A percentile compares a stretch with the other conserved stretches of the same genome.
Conservation (phyloP, 2,329 filamentous ascomycete species). For the Stemphylium lycopersici region DNA sequence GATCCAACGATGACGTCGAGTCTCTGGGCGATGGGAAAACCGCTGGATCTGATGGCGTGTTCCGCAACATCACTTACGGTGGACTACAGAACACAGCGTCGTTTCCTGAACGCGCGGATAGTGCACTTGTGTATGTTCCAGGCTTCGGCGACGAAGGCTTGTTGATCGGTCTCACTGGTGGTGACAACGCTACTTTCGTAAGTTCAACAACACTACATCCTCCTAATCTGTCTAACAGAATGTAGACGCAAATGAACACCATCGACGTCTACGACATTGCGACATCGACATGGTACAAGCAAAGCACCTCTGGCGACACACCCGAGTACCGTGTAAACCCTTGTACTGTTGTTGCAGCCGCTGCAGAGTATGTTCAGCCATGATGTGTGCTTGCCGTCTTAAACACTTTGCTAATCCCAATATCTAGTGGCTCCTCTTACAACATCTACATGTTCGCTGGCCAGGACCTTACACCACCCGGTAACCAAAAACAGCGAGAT, state of each 20-base stretch:
- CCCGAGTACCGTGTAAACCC: slow-evolving; percentile 67
- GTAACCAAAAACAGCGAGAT: slow-evolving; percentile 64
- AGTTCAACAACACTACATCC: slow-evolving; percentile 26
- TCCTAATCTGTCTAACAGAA: slow-evolving; percentile 10
- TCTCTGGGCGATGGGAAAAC: slow-evolving; percentile 59
- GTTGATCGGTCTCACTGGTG: slow-evolving; percentile 78
- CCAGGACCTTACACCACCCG: slow-evolving; percentile 71
- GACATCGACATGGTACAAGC: slow-evolving; percentile 73
- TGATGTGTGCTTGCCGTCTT: not conserved
- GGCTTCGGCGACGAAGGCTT: slow-evolving; percentile 78
- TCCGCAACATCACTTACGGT: slow-evolving; percentile 75
- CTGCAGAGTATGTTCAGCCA: slow-evolving; percentile 60
- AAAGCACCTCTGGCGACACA: slow-evolving; percentile 66
- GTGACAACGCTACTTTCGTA: slow-evolving; percentile 70
- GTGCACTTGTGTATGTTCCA: slow-evolving; percentile 75
- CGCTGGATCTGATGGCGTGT: slow-evolving; percentile 67
- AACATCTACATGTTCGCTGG: slow-evolving; percentile 81
- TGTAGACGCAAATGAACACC: slow-evolving; percentile 68
- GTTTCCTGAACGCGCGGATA: slow-evolving; percentile 77
- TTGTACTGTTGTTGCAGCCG: slow-evolving; percentile 75
- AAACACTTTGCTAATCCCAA: slow-evolving; percentile 10
- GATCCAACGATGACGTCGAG: slow-evolving; percentile 66
- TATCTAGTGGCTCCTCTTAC: slow-evolving; percentile 68
- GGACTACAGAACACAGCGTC: slow-evolving; percentile 69
- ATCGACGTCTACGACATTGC: slow-evolving; percentile 84